These are phyloP conservation scores for Leishmania arabica DNA, from an alignment of 208 protist genomes.

Conservation along the genomic window DNA sequence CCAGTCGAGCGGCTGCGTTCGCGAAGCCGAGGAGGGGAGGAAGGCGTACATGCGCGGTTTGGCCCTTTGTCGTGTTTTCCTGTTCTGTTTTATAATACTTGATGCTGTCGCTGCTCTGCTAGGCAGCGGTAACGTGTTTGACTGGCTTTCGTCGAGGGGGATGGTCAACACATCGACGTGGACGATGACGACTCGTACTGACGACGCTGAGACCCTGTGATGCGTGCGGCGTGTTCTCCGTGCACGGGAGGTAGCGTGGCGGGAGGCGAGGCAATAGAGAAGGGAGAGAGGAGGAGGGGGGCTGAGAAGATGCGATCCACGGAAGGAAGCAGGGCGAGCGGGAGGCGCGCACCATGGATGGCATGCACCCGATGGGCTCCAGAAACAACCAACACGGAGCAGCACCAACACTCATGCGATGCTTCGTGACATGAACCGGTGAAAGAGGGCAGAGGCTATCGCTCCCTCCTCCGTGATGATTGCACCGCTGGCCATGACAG, in stretches of 20 bases:
- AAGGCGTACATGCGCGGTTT: slow-evolving; percentile 21
- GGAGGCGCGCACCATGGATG: background rate
- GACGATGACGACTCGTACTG: background rate
- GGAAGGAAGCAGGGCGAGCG: background rate
- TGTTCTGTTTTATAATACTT: background rate
- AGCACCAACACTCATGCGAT: too few species aligned
- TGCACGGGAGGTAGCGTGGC: background rate
- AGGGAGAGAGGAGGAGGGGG: slow-evolving; percentile 3
- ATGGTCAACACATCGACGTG: background rate
- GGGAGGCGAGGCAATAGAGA: background rate
- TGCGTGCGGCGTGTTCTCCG: background rate
- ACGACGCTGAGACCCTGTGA: background rate
- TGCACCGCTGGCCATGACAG: too few species aligned
- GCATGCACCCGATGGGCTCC: too few species aligned
- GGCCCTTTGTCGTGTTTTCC: too few species aligned
- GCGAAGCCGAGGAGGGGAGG: slow-evolving; percentile 29
- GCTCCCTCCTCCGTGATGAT: background rate
- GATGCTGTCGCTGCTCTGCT: background rate
- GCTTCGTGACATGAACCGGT: background rate
- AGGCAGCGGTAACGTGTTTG: background rate
- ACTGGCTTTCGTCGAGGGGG: background rate
- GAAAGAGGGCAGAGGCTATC: background rate
- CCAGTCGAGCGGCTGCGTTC: slow-evolving; percentile 51
- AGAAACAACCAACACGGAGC: too few species aligned
- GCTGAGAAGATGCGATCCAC: background rate